These are phyloP conservation scores for Larix sibirica DNA, from an alignment of 83 land plant genomes.

Conservation along the genomic window DNA sequence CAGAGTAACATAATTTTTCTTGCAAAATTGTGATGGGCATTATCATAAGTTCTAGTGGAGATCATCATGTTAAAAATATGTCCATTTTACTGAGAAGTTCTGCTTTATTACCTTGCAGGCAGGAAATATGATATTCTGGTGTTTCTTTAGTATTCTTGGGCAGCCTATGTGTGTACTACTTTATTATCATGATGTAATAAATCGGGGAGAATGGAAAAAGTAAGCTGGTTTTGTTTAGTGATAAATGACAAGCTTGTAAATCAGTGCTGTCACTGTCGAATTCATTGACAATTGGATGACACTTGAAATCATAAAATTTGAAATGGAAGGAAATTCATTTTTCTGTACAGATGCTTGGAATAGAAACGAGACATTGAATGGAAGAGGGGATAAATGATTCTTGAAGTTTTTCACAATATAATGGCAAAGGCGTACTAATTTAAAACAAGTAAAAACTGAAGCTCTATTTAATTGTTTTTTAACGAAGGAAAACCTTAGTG, in stretches of 20 bases:
- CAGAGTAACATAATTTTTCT: too few species aligned
- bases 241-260: constrained; percentile 5
- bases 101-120: constrained; percentile 39
- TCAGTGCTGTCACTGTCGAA: background rate
- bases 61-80: too few species aligned
- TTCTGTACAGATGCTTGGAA: background rate
- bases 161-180: constrained; percentile 82
- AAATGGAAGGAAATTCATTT: constrained; percentile 6
- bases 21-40: too few species aligned
- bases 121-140: constrained; percentile 86
- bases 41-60: too few species aligned
- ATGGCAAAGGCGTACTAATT: too few species aligned
- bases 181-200: constrained; percentile 82
- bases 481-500: too few species aligned
- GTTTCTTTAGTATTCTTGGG: constrained; percentile 71
- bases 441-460: too few species aligned
- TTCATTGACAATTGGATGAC: background rate
- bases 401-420: background rate
- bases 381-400: background rate
- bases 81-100: background rate
- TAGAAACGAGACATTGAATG: background rate
- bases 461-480: too few species aligned
- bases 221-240: constrained; percentile 8
- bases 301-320: background rate
- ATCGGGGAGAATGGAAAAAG: constrained; percentile 35